Conservation (phyloP, 1,139 yeast genomes). For the Meyerozyma athensensis region DNA sequence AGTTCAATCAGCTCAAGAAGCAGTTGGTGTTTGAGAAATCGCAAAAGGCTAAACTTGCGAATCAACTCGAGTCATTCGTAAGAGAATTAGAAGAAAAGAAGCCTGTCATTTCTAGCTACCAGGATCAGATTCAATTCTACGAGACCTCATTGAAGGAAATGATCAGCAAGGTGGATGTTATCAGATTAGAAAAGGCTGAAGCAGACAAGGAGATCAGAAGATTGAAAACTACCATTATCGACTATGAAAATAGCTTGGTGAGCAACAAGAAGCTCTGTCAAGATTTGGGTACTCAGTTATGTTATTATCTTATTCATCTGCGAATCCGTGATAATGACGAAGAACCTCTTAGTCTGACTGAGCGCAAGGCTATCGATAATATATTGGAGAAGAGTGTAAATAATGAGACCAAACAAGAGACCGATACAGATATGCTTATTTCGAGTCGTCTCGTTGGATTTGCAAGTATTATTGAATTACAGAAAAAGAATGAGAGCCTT, state of each 20-base stretch:
- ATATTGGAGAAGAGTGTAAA: conserved; percentile 37
- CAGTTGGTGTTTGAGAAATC: conserved; percentile 66
- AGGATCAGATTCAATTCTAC: conserved; percentile 47
- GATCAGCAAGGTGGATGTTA: conserved; percentile 34
- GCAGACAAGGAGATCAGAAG: conserved; percentile 35
- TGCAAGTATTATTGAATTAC: conserved; percentile 60
- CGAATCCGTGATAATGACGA: conserved; percentile 48
- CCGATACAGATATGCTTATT: conserved; percentile 70
- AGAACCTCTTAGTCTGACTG: conserved; percentile 55
- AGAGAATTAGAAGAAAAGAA: conserved; percentile 75
- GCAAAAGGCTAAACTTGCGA: conserved; percentile 65
- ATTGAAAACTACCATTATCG: conserved; percentile 30
- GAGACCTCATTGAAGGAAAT: conserved; percentile 37
- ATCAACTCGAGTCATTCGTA: conserved; percentile 66
- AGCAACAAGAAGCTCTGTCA: conserved; percentile 52
- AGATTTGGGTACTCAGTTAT: conserved; percentile 79
- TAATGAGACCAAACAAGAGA: conserved; percentile 23
- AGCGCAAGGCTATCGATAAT: conserved; percentile 48
- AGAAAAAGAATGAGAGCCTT: conserved; percentile 69
- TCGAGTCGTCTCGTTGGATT: conserved; percentile 72
- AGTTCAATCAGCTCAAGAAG: conserved; percentile 59
- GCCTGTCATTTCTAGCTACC: conserved; percentile 68
- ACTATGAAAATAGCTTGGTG: conserved; percentile 36
- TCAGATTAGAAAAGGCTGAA: conserved; percentile 36
- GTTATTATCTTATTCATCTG: conserved; percentile 63